These are phyloP conservation scores for Potentilla sterilis DNA, from an alignment of 306 rosid genomes.

Conservation along the genomic window DNA sequence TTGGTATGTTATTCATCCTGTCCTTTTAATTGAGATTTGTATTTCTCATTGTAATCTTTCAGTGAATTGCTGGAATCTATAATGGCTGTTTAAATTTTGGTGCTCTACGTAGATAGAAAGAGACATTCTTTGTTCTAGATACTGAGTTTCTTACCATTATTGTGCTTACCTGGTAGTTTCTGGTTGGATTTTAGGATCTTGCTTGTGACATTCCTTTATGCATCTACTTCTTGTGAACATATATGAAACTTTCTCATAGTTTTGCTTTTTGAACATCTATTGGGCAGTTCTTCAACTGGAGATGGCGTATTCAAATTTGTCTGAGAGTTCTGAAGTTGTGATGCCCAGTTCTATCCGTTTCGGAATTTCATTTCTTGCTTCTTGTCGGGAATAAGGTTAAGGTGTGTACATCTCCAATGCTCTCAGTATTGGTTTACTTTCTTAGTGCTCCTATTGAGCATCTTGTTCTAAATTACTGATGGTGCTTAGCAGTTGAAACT, in stretches of 20 bases:
- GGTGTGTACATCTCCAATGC: constrained; percentile 42
- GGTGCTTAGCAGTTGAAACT: background rate
- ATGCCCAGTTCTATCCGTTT: constrained; percentile 88
- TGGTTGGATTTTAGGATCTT: constrained; percentile 18
- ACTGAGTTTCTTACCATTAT: constrained; percentile 17
- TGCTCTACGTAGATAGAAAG: constrained; percentile 63
- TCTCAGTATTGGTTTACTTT: background rate
- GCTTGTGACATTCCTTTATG: constrained; percentile 20
- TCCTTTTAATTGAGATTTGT: background rate
- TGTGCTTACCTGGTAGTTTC: background rate
- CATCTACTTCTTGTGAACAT: background rate
- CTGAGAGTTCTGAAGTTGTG: constrained; percentile 65
- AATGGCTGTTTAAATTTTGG: constrained; percentile 93
- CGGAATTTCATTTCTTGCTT: constrained; percentile 94
- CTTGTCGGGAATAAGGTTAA: constrained; percentile 88
- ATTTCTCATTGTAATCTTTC: constrained; percentile 24
- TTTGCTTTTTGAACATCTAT: constrained; percentile 22
- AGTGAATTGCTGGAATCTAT: constrained; percentile 95
- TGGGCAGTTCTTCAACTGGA: constrained; percentile 60
- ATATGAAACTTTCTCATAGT: background rate
- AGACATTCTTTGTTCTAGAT: constrained; percentile 7
- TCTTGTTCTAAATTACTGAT: background rate
- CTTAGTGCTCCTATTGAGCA: constrained; percentile 6
- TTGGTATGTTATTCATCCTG: background rate
- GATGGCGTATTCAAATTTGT: constrained; percentile 75